Evolutionary conservation across 352 stramenopile species (phyloP).

Genomic region (Lagenidium sp.): DNA sequence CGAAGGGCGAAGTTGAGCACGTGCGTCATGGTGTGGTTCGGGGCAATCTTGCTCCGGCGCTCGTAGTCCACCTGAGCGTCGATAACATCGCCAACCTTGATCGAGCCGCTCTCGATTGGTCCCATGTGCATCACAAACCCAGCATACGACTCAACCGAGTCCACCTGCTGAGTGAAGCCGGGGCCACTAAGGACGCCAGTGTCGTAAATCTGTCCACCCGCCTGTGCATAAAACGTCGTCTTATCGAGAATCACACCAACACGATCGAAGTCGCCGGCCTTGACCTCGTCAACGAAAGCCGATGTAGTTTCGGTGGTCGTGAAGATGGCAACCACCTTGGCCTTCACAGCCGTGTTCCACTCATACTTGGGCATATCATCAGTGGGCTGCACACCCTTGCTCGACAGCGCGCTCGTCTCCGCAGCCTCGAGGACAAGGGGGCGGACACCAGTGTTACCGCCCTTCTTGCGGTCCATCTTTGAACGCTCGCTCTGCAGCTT

Average conservation of each 20-base stretch:
- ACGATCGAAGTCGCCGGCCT: constrained; percentile 67
- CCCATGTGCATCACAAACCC: constrained; percentile 96
- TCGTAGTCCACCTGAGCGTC: constrained; percentile 93
- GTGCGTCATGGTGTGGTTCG: constrained; percentile 99
- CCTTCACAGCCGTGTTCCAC: constrained; percentile 74
- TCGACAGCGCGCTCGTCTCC: constrained; percentile 87
- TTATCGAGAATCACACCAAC: constrained; percentile 96
- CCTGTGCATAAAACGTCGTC: constrained; percentile 97
- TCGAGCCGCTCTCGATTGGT: constrained; percentile 41
- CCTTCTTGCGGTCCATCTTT: constrained; percentile 87
- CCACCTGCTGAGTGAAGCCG: constrained; percentile 60
- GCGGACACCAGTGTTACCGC: constrained; percentile 50
- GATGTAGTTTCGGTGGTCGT: constrained; percentile 86
- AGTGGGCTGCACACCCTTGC: constrained; percentile 79
- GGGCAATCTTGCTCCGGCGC: constrained; percentile 88
- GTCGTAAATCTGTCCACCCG: constrained; percentile 96
- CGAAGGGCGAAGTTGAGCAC: constrained; percentile 97
- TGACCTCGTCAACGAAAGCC: constrained; percentile 73
- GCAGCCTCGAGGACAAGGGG: constrained; percentile 93
- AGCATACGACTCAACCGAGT: constrained; percentile 93
- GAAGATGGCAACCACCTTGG: constrained; percentile 91
- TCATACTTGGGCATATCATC: constrained; percentile 94
- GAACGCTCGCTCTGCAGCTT: constrained; percentile 79
- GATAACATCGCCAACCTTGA: constrained; percentile 85
- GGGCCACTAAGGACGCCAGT: constrained; percentile 62